Conservation (phyloP, 106 monocot genomes). For the Posidonia australis region DNA sequence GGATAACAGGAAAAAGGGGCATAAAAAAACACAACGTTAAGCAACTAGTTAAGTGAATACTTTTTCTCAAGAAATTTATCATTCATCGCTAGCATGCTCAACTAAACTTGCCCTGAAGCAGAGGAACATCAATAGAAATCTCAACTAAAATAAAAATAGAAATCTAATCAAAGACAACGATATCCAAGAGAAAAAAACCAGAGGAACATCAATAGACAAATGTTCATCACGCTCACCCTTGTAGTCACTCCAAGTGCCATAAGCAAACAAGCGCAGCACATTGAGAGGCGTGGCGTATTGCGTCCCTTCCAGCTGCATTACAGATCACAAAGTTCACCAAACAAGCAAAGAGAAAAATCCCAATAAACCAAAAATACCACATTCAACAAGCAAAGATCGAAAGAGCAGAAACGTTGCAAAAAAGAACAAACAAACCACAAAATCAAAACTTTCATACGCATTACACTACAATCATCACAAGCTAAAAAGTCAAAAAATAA, state of each 20-base stretch:
- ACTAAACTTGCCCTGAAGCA: too few relatives aligned
- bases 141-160: too few relatives aligned
- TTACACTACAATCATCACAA: not conserved
- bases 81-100: too few relatives aligned
- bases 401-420: not conserved
- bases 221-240: slow-evolving; percentile 46
- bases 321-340: not conserved
- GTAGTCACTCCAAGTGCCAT: slow-evolving; percentile 91
- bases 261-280: slow-evolving; percentile 79
- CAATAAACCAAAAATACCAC: not conserved
- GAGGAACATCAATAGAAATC: too few relatives aligned
- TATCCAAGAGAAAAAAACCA: not conserved
- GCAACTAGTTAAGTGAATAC: not conserved
- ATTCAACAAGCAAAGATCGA: too few relatives aligned
- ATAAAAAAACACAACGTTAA: not conserved
- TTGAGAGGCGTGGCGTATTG: slow-evolving; percentile 45
- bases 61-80: too few relatives aligned
- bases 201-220: not conserved
- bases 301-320: slow-evolving; percentile 69
- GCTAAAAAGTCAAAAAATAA: not conserved
- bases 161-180: too few relatives aligned
- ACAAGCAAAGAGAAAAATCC: not conserved
- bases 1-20: too few relatives aligned
- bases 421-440: not conserved
- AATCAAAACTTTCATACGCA: not conserved